phyloP scores from a whole-genome alignment of 345 rosid species.

The Iberis pinnata region DNA sequence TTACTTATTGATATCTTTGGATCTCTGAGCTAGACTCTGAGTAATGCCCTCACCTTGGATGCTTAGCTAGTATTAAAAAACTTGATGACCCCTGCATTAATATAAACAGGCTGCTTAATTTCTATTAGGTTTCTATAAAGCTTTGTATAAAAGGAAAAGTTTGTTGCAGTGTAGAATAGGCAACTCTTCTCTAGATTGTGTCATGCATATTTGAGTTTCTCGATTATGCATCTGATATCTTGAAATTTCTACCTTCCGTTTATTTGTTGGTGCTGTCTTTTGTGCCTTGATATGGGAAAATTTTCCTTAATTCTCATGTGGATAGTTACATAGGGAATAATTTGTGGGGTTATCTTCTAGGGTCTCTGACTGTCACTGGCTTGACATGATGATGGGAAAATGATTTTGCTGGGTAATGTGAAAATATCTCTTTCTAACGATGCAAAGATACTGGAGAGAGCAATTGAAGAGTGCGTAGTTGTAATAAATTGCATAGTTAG shows the following conservation, averaged over 20 bases:
- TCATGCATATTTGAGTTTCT: background rate
- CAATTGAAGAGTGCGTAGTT: too few species aligned
- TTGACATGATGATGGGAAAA: too few species aligned
- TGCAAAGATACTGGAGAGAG: too few species aligned
- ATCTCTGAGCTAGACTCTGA: constrained; percentile 4
- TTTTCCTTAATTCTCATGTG: too few species aligned
- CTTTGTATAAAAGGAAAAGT: background rate
- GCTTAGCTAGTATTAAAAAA: background rate
- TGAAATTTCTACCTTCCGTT: background rate
- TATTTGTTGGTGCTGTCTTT: too few species aligned
- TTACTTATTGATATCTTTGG: background rate
- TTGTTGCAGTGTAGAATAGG: background rate
- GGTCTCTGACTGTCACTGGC: too few species aligned
- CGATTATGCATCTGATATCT: background rate
- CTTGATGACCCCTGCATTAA: background rate
- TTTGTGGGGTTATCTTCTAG: too few species aligned
- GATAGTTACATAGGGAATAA: too few species aligned
- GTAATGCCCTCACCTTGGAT: background rate
- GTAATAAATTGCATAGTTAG: too few species aligned
- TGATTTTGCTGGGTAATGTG: too few species aligned
- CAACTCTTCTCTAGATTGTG: constrained; percentile 3
- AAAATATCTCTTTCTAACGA: too few species aligned
- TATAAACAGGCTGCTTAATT: background rate
- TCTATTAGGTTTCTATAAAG: background rate
- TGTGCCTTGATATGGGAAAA: too few species aligned